These are phyloP conservation scores for Emydomyces testavorans DNA, from an alignment of 2,329 filamentous ascomycete species.

Conservation along the genomic window DNA sequence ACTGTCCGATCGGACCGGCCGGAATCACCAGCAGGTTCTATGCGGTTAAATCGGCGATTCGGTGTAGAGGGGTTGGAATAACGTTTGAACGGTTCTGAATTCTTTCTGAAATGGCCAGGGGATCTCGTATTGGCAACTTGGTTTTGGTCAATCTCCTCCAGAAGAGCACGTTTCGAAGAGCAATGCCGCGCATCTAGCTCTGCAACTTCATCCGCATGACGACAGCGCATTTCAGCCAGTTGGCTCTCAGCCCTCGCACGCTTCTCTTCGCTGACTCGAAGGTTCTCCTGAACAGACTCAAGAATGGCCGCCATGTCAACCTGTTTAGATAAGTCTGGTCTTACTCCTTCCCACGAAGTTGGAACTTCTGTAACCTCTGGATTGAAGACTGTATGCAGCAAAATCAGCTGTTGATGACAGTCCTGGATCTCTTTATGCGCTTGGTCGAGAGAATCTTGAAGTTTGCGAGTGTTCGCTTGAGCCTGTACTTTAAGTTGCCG, in stretches of 20 bases:
- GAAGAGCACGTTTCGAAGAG: slow-evolving; percentile 57
- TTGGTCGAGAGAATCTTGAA: slow-evolving; percentile 67
- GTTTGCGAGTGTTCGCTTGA: slow-evolving; percentile 69
- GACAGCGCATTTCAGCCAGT: slow-evolving; percentile 62
- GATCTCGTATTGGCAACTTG: slow-evolving; percentile 62
- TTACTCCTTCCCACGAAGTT: slow-evolving; percentile 56
- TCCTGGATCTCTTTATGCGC: slow-evolving; percentile 71
- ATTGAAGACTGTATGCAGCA: slow-evolving; percentile 77
- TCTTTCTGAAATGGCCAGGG: slow-evolving; percentile 56
- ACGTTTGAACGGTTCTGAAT: slow-evolving; percentile 48
- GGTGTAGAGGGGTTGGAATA: slow-evolving; percentile 70
- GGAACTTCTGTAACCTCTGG: slow-evolving; percentile 56
- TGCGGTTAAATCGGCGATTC: slow-evolving; percentile 52
- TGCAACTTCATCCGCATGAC: slow-evolving; percentile 59
- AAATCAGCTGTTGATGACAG: slow-evolving; percentile 65
- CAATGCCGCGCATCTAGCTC: slow-evolving; percentile 52
- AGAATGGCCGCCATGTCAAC: slow-evolving; percentile 75
- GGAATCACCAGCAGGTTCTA: slow-evolving; percentile 56
- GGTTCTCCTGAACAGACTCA: slow-evolving; percentile 75
- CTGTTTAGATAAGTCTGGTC: slow-evolving; percentile 54
- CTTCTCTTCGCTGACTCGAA: slow-evolving; percentile 71
- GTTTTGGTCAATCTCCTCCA: slow-evolving; percentile 81
- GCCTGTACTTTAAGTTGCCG: slow-evolving; percentile 73
- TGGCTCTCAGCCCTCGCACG: slow-evolving; percentile 73
- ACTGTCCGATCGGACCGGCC: slow-evolving; percentile 72